Evolutionary conservation across 2,329 filamentous ascomycete genomes (phyloP).

Genomic region (Onygena corvina): DNA sequence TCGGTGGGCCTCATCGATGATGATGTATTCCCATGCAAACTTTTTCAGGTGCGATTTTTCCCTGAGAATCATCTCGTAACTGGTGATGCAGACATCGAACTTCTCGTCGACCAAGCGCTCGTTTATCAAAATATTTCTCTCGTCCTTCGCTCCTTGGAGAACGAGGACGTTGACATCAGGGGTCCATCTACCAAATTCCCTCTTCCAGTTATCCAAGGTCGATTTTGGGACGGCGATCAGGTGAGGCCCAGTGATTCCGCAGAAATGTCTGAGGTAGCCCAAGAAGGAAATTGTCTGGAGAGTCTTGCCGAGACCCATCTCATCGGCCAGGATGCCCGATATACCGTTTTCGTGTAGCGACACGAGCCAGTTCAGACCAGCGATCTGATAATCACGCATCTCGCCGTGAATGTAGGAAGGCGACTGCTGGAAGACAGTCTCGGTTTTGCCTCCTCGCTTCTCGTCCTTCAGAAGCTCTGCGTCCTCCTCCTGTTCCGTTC

Average conservation of each 20-base stretch:
- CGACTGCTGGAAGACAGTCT: conserved; percentile 87
- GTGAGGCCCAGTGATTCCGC: conserved; percentile 81
- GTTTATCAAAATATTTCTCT: conserved; percentile 76
- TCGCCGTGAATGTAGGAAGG: conserved; percentile 71
- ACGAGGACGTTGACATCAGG: conserved; percentile 91
- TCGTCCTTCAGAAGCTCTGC: conserved; percentile 78
- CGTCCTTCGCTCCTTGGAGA: conserved; percentile 88
- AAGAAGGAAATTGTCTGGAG: conserved; percentile 94
- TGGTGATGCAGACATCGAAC: conserved; percentile 96
- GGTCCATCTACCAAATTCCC: conserved; percentile 88
- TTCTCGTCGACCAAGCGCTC: conserved; percentile 86
- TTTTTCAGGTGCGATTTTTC: conserved; percentile 94
- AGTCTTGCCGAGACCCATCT: conserved; percentile 98
- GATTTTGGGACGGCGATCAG: conserved; percentile 90
- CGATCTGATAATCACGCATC: conserved; percentile 95
- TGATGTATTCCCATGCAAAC: conserved; percentile 99
- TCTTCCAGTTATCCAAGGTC: conserved; percentile 95
- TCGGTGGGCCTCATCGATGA: conserved; percentile 93
- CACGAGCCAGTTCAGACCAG: conserved; percentile 93
- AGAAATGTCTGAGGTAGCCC: conserved; percentile 83
- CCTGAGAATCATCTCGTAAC: conserved; percentile 95
- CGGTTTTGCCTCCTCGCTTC: conserved; percentile 70
- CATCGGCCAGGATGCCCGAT: conserved; percentile 90
- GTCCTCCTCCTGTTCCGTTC: conserved; percentile 96
- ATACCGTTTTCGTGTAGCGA: conserved; percentile 98